Base-by-base conservation (phyloP, 768 basidiomycete species). In the Favolaschia claudopus region DNA sequence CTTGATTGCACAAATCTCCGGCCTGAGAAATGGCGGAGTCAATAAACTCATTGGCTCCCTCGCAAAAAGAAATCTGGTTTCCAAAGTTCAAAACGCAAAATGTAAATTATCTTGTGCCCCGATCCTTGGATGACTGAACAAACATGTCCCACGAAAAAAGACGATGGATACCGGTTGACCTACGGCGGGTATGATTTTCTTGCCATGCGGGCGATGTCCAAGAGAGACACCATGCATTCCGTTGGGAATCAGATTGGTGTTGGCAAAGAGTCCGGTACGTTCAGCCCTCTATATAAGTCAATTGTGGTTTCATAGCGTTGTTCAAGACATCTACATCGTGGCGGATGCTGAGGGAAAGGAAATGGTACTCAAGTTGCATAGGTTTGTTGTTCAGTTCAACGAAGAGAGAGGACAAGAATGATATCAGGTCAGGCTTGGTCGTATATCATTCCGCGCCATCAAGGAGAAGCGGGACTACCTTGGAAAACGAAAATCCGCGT, bases 101-200 rank as follows among this genome's bases (percentile, higher is more conserved):
- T 99, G 96, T 99, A 61, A 69, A 46, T 55, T 14, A 25, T 33
- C 25, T 25, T 37, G 34, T 51, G 4, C 45, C 39, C n/a, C 38
- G 36, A 39, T 42, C 17, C 22, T 9, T 49, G 58, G 25, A 22
- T 36, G 39, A 39, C 55, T 60, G 34, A 59, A n/a, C n/a, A n/a
- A 60, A 49, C 38, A 49, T 55, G 31, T n/a, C n/a, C n/a, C n/a
- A n/a, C n/a, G n/a, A n/a, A 49, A 37, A 49, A 65, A 99, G 96
- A 99, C 74, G 97, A 99, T 67, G 97, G 97, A 15, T 99, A 96
- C 73, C 85, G 97, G 38, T 72, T 99, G 63, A 99, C 97, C 5
- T 99, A 99, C 70, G 97, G 97, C 32, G 97, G 97, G n/a, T 95
- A 97, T 63, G 97, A 99, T 68, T 99, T 88, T 72, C 83, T 99